Percentiles rank a stretch among this genome's conserved stretches.
These are phyloP conservation scores for Pulveroboletus sp. DNA, from an alignment of 768 basidiomycete genomes.

Conservation along the genomic window DNA sequence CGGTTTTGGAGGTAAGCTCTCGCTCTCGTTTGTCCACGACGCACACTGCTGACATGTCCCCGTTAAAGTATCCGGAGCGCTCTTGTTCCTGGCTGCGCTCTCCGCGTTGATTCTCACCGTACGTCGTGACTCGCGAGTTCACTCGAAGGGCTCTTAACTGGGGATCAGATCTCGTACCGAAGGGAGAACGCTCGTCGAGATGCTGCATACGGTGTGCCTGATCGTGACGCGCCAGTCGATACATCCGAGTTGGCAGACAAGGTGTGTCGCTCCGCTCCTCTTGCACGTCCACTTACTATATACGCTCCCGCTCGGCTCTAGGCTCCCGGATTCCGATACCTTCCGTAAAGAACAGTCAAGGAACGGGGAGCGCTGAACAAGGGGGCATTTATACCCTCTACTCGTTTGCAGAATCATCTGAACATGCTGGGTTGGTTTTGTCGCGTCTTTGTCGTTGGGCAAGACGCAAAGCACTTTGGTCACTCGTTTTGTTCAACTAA, in stretches of 20 bases:
- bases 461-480: no score
- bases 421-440: no score
- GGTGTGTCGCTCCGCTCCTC: slow-evolving; percentile 31
- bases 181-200: slow-evolving; percentile 59
- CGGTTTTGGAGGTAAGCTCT: slow-evolving; percentile 2
- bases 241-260: slow-evolving; percentile 65
- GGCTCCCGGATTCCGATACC: slow-evolving; percentile 3
- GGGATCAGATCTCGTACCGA: slow-evolving; percentile 55
- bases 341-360: background rate
- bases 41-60: background rate
- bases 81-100: slow-evolving; percentile 24
- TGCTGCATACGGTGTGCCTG: slow-evolving; percentile 48
- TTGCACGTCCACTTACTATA: background rate
- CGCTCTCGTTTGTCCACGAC: background rate
- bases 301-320: background rate
- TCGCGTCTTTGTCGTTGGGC: no score
- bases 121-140: background rate
- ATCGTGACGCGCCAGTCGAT: slow-evolving; percentile 49
- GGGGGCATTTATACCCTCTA: no score
- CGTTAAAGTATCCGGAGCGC: slow-evolving; percentile 15
- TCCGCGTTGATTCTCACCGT: slow-evolving; percentile 21
- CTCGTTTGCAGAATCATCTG: no score
- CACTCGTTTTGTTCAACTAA: no score
- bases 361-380: no score
- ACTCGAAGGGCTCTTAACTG: background rate